phyloP scores from a whole-genome alignment of 202 grass and related monocot genomes.

The Schoenoplectus triqueter region DNA sequence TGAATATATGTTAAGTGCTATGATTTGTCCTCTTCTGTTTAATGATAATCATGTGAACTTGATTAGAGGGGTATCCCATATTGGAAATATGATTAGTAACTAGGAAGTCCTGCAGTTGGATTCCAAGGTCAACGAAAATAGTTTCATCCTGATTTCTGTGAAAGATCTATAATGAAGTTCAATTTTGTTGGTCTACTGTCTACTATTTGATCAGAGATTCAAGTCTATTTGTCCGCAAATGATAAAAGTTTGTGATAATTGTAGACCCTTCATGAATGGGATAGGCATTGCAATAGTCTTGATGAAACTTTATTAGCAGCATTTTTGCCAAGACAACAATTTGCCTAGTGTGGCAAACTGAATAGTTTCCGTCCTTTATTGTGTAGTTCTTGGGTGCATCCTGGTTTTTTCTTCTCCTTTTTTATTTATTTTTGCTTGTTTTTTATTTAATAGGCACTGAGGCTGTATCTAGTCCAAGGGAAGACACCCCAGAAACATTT shows the following conservation, averaged over 20 bases:
- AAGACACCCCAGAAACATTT: conserved; percentile 76
- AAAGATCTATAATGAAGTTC: neutral
- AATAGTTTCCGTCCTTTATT: conserved; percentile 10
- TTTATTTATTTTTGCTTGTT: neutral
- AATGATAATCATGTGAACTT: neutral
- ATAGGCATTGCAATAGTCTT: neutral
- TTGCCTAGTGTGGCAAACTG: neutral
- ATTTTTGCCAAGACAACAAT: conserved; percentile 12
- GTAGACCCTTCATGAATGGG: neutral
- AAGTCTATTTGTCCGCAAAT: neutral
- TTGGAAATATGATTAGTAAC: neutral
- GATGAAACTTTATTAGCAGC: neutral
- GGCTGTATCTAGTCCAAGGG: conserved; percentile 47
- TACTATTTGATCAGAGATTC: neutral
- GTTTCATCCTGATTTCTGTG: neutral
- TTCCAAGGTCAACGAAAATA: neutral
- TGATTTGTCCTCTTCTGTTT: neutral
- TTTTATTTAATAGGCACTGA: conserved; percentile 45
- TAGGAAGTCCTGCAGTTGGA: neutral
- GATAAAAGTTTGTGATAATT: neutral
- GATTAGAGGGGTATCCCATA: neutral
- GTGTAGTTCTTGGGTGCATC: neutral
- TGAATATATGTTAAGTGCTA: neutral
- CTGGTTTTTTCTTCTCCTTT: neutral
- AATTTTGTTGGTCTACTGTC: neutral